Evolutionary conservation across 192 early-diverging fungal species (phyloP), one percentile per base, ranked within the genome.

Genomic region (Haplosporangium gracile): DNA sequence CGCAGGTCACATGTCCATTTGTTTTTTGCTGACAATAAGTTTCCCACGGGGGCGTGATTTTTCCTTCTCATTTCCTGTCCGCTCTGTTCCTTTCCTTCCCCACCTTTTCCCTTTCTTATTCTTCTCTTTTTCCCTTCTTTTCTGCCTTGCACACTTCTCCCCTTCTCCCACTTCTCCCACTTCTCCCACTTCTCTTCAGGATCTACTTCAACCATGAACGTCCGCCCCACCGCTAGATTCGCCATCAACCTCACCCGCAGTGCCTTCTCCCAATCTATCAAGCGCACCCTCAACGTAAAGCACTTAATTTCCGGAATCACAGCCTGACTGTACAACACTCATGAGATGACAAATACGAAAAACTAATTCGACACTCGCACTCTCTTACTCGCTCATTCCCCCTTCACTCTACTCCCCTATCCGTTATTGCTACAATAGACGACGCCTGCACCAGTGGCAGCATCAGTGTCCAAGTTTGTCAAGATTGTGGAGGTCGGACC

Each of bases 401-500:
- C 42, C 36, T 80, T n/a, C 55, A 26, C 3, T 22, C 24, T 65
- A 16, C 38, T 36, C 7, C 13, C 0, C 1, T 38, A 2, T 13
- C 43, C 38, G 7, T 9, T 49, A 24, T 49, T 49, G 16, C 47
- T 11, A 60, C 26, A 32, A 68, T 63, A 80, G 75, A 86, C 78
- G 11, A 68, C 42, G 11, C 26, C 84, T 13, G 22, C 70, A 15
- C 74, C 75, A 43, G 73, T 75, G 32, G 63, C 55, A 40, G 83
- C 78, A 13, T 53, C 47, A 45, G 36, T n/a, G 55, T 75, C 86
- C 7, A 82, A 77, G 69, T 91, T 91, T 79, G 95, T 98, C 39
- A 97, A 96, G 81, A 95, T 99, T 86, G 97, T 98, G 36, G 97
- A 99, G 77, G 97, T 99, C n/a, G 95, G 96, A 0, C 97, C 98